Evolutionary conservation across 345 rosid species (phyloP), one percentile per base, ranked within the genome.

Genomic region (Aethionema arabicum): DNA sequence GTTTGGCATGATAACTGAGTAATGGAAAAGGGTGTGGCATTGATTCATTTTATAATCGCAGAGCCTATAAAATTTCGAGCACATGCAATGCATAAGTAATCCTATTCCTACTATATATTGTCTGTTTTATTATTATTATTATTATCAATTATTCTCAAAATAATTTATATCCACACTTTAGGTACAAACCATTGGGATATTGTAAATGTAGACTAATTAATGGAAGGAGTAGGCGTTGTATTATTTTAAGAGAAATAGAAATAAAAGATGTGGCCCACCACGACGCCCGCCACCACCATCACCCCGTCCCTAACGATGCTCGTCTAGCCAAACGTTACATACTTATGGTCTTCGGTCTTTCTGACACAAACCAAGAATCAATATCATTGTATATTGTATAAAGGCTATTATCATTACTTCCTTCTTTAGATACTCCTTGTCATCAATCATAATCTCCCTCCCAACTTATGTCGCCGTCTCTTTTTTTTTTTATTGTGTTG

Each of bases 321-420:
- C 74, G 64, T 63, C 38, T 62, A 70, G 68, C 74, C 68, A 62
- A 62, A 56, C n/a, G n/a, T n/a, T n/a, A n/a, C 59, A 70, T 56
- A 27, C 41, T 21, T 21, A 33, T 21, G 59, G 59, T 63, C 65
- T 49, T 63, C 63, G 54, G 64, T 70, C 74, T 42, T 63, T 55
- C 74, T 70, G 74, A 63, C 74, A 70, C 69, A 63, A 56, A 13
- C 57, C 12, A 56, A 56, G 59, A 70, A 21, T 21, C 27, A 21
- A 21, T 1, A 21, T 21, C 27, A 21, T 70, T 54, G 59, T 56
- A 13, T 13, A 13, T 13, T 42, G 27, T 21, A 63, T 64, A 70
- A 70, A 70, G 64, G 12, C 69, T 63, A 70, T 64, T n/a, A n/a
- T n/a, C n/a, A n/a, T n/a, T 41, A 52, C 67, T 60, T 69, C 52